phyloP scores from a whole-genome alignment of 1,139 yeast genomes.

The Torulaspora pretoriensis region DNA sequence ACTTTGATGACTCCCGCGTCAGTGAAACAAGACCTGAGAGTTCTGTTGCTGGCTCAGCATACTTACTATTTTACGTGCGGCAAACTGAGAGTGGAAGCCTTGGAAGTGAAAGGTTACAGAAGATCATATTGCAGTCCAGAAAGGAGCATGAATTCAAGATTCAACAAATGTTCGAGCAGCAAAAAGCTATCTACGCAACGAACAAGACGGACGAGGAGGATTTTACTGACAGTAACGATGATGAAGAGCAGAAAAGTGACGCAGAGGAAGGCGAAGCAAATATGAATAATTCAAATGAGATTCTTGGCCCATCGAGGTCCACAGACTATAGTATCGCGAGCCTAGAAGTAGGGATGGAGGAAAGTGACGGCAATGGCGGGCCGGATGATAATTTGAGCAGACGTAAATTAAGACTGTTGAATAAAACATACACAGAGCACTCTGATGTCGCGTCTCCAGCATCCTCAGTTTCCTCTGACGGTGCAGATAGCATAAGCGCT shows the following conservation, averaged over 20 bases:
- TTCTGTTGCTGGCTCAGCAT: conserved; percentile 78
- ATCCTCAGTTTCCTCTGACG: conserved; percentile 16
- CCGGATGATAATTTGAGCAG: conserved; percentile 23
- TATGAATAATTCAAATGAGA: conserved; percentile 8
- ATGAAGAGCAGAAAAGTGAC: conserved; percentile 11
- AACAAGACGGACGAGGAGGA: conserved; percentile 31
- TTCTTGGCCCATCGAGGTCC: conserved; percentile 6
- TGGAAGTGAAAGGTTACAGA: conserved; percentile 35
- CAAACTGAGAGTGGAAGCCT: conserved; percentile 33
- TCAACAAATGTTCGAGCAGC: conserved; percentile 19
- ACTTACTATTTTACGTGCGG: conserved; percentile 75
- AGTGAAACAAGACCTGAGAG: conserved; percentile 56
- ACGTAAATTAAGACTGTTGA: conserved; percentile 29
- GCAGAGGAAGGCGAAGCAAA: neutral
- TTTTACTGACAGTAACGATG: conserved; percentile 16
- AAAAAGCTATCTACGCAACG: conserved; percentile 26
- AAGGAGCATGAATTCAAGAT: conserved; percentile 29
- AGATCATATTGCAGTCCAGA: conserved; percentile 36
- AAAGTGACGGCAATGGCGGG: conserved; percentile 11
- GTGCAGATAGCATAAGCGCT: conserved; percentile 12
- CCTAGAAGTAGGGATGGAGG: conserved; percentile 27
- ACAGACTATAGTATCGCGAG: conserved; percentile 26
- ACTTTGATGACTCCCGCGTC: conserved; percentile 84
- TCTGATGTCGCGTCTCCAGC: conserved; percentile 15
- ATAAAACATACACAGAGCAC: conserved; percentile 21